Evolutionary conservation across 208 protist species (phyloP).

Genomic region (Trypanosomatidae sp.): DNA sequence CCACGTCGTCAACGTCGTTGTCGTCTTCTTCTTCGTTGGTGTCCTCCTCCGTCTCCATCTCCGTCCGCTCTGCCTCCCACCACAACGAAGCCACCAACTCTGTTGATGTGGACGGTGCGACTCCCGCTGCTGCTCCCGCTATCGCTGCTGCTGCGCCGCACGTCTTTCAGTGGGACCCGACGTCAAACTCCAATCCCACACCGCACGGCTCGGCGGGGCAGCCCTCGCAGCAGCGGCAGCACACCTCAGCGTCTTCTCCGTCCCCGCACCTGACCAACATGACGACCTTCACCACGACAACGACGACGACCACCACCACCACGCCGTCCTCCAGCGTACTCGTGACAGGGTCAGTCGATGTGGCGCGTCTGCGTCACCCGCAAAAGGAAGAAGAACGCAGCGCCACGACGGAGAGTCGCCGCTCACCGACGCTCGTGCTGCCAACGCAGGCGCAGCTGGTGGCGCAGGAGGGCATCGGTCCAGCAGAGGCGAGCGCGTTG

Average conservation of each 20-base stretch:
- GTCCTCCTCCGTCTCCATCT: no score
- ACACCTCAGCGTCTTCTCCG: constrained; percentile 15
- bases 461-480: neutral
- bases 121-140: neutral
- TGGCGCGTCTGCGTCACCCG: no score
- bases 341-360: neutral
- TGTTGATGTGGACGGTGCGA: neutral
- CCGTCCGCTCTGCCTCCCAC: no score
- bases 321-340: no score
- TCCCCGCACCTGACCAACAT: constrained; percentile 24
- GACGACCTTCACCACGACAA: constrained; percentile 10
- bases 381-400: no score
- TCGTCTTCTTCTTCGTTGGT: no score
- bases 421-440: constrained; percentile 23
- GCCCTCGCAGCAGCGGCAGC: constrained; percentile 10
- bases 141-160: neutral
- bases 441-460: neutral
- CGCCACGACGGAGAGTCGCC: constrained; percentile 9
- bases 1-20: no score
- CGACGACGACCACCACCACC: neutral
- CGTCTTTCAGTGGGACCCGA: constrained; percentile 74
- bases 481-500: constrained; percentile 22
- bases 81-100: neutral
- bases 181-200: constrained; percentile 38
- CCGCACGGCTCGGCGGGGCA: neutral